A percentile compares a stretch with the other conserved stretches of the same genome.
Evolutionary conservation across 2,329 filamentous ascomycete species (phyloP).

Genomic region (Trichoderma citrinoviride): DNA sequence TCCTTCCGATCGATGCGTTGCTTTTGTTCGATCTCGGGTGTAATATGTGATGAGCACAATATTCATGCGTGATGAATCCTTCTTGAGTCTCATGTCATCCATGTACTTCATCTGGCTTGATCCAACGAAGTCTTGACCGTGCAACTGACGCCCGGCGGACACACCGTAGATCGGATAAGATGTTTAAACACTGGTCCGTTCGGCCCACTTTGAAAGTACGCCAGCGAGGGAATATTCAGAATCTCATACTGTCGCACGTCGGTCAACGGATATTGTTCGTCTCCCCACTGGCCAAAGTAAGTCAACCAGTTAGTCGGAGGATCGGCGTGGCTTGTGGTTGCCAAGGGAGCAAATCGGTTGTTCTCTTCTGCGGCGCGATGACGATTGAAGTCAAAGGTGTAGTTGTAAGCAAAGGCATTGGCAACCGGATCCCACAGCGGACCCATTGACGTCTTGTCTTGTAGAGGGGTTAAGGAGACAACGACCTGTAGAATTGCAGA

Average conservation of each 20-base stretch:
- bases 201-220: not conserved
- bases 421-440: not conserved
- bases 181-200: slow-evolving; percentile 9
- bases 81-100: not conserved
- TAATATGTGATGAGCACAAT: too few relatives aligned
- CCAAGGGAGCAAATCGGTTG: not conserved
- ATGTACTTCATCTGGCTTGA: not conserved
- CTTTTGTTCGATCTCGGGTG: not conserved
- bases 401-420: slow-evolving; percentile 4
- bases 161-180: not conserved
- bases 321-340: not conserved
- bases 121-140: not conserved
- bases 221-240: not conserved
- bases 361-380: not conserved
- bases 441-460: not conserved
- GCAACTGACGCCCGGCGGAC: not conserved
- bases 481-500: not conserved
- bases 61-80: too few relatives aligned
- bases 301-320: not conserved
- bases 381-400: not conserved
- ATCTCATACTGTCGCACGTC: slow-evolving; percentile 3
- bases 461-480: not conserved
- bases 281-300: slow-evolving; percentile 3
- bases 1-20: not conserved
- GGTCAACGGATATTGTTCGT: slow-evolving; percentile 1